Conservation (phyloP, 257 asterid species). For the Galeopsis tetrahit region DNA sequence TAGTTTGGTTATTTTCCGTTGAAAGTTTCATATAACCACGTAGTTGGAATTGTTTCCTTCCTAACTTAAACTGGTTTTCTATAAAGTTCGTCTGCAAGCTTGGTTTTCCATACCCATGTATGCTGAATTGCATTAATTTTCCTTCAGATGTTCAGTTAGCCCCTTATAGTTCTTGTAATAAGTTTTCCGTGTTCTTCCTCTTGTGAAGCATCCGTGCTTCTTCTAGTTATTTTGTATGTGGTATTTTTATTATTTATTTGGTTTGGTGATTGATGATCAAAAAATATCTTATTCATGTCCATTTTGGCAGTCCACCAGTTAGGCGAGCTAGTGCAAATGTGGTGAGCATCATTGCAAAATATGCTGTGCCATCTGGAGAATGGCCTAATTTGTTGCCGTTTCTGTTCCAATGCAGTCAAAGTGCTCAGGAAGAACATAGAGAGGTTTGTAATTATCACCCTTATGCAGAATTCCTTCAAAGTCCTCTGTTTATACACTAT, state of each 20-base stretch:
- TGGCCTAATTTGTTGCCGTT: slow-evolving; percentile 97
- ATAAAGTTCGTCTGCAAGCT: not conserved
- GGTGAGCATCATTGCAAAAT: slow-evolving; percentile 91
- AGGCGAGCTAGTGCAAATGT: slow-evolving; percentile 98
- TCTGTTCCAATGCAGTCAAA: slow-evolving; percentile 93
- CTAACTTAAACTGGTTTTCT: not conserved
- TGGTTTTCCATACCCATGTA: not conserved
- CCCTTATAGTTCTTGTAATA: not conserved
- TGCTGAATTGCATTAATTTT: not conserved
- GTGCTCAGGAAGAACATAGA: slow-evolving; percentile 95
- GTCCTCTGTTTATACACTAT: slow-evolving; percentile 1
- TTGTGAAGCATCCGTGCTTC: slow-evolving; percentile 12
- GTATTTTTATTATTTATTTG: not conserved
- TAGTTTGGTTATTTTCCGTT: not conserved
- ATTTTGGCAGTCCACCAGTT: slow-evolving; percentile 79
- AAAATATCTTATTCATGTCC: slow-evolving; percentile 22
- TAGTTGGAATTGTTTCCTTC: not conserved
- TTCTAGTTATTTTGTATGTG: not conserved
- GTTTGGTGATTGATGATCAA: slow-evolving; percentile 20
- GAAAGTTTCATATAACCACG: not conserved
- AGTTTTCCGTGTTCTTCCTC: not conserved
- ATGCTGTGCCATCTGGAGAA: slow-evolving; percentile 97
- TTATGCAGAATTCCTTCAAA: slow-evolving; percentile 6
- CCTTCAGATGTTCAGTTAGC: not conserved
- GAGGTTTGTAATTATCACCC: slow-evolving; percentile 58